Conservation (phyloP, 2,329 filamentous ascomycete species). For the Atkinsonella texensis region DNA sequence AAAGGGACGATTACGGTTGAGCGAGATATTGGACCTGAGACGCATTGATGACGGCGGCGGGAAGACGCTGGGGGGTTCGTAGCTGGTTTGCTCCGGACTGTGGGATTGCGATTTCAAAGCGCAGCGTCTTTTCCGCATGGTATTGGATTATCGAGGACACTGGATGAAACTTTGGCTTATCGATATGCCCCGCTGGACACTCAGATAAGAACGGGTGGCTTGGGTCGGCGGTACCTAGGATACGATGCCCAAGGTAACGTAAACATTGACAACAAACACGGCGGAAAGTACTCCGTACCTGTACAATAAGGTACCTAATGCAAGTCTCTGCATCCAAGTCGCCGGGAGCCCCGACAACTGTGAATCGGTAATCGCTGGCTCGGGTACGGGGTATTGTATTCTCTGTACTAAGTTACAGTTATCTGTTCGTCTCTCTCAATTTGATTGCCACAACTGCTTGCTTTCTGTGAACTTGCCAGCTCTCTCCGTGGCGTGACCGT, state of each 20-base stretch:
- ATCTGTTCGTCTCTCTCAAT: not conserved
- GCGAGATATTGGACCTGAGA: slow-evolving; percentile 51
- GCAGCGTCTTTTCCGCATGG: too few species aligned
- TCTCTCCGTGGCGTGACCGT: not conserved
- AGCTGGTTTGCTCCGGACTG: too few species aligned
- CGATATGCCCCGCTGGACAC: slow-evolving; percentile 9
- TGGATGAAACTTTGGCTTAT: too few species aligned
- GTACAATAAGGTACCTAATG: not conserved
- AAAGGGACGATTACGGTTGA: slow-evolving; percentile 57
- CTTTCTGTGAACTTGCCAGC: not conserved
- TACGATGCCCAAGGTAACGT: not conserved
- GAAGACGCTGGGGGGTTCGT: not conserved
- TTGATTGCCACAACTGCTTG: not conserved
- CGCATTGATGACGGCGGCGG: slow-evolving; percentile 10
- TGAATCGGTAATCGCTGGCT: too few species aligned
- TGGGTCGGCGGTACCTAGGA: not conserved
- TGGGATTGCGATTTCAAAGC: too few species aligned
- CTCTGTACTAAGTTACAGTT: not conserved
- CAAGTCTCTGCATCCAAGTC: not conserved
- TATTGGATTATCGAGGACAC: too few species aligned
- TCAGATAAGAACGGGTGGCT: not conserved
- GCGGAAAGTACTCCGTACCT: not conserved
- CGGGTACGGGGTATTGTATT: too few species aligned
- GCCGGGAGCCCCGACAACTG: not conserved
- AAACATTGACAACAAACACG: not conserved